phyloP scores from a whole-genome alignment of 805 yeast species.

The Kregervanrija fluxuum region DNA sequence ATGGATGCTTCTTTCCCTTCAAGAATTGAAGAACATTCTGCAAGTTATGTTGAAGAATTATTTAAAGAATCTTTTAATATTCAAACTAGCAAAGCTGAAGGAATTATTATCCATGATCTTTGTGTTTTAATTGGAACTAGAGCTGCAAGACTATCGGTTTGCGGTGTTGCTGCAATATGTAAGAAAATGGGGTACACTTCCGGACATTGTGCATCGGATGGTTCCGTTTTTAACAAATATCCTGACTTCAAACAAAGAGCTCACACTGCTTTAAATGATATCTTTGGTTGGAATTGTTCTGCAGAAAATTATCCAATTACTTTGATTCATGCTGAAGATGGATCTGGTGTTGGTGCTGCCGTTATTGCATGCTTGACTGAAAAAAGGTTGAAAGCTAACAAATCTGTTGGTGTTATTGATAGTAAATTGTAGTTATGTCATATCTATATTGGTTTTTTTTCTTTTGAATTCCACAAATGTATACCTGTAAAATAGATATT shows the following conservation, averaged over 20 bases:
- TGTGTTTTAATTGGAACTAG: constrained; percentile 88
- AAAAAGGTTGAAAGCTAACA: constrained; percentile 62
- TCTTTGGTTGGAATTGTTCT: constrained; percentile 61
- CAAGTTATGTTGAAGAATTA: constrained; percentile 62
- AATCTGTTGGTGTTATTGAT: constrained; percentile 30
- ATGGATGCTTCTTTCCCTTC: constrained; percentile 91
- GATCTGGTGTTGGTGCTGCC: constrained; percentile 98
- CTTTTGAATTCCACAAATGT: too few species aligned
- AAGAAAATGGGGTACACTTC: constrained; percentile 71
- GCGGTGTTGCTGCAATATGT: constrained; percentile 94
- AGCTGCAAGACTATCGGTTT: constrained; percentile 84
- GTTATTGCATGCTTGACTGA: constrained; percentile 92
- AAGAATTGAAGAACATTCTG: constrained; percentile 80
- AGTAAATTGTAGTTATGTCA: background rate
- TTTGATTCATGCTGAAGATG: constrained; percentile 59
- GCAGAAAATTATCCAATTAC: constrained; percentile 20
- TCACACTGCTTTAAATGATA: constrained; percentile 79
- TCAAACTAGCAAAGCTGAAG: constrained; percentile 65
- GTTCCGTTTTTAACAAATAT: constrained; percentile 90
- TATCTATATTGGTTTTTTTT: too few species aligned
- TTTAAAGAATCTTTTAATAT: constrained; percentile 55
- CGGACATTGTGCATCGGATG: constrained; percentile 94
- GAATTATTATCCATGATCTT: constrained; percentile 72
- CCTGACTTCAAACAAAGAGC: constrained; percentile 90
- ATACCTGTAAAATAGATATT: too few species aligned